These are phyloP conservation scores for Fragosphaeria purpurea DNA, from an alignment of 2,329 filamentous ascomycete species.

Conservation along the genomic window DNA sequence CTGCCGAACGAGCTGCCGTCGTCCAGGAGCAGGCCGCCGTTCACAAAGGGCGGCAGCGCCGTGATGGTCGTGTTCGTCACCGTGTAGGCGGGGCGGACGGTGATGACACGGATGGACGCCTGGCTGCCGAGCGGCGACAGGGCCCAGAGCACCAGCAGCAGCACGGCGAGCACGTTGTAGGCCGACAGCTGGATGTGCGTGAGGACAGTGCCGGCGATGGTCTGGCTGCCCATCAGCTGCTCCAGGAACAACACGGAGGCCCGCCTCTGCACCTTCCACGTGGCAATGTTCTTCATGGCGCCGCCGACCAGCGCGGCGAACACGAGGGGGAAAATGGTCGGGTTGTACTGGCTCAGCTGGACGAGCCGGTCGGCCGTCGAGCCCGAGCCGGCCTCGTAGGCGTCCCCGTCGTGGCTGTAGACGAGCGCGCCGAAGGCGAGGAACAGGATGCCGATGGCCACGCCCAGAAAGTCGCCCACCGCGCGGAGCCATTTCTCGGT, in stretches of 20 bases:
- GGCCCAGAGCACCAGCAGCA: slow-evolving; percentile 19
- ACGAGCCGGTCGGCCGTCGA: no score
- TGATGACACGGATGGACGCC: slow-evolving; percentile 15
- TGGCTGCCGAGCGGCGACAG: slow-evolving; percentile 23
- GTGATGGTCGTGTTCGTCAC: no score
- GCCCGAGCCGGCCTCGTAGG: no score
- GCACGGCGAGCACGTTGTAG: slow-evolving; percentile 17
- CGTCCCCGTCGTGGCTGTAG: no score
- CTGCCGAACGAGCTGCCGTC: no score
- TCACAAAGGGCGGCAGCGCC: no score
- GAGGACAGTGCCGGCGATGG: slow-evolving; percentile 17
- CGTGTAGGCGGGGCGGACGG: background rate
- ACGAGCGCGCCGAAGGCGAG: no score
- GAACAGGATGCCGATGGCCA: no score
- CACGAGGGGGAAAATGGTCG: slow-evolving; percentile 20
- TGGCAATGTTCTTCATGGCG: slow-evolving; percentile 16
- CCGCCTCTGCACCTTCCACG: slow-evolving; percentile 20
- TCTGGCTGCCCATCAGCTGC: slow-evolving; percentile 21
- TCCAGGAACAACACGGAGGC: slow-evolving; percentile 18
- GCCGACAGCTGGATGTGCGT: slow-evolving; percentile 18
- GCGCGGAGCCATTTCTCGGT: no score
- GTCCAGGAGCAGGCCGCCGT: no score
- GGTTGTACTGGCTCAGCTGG: background rate
- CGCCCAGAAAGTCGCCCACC: no score
- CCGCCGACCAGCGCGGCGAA: slow-evolving; percentile 20